Conservation (phyloP, 2,329 filamentous ascomycete species). For the Fusarium algeriense region DNA sequence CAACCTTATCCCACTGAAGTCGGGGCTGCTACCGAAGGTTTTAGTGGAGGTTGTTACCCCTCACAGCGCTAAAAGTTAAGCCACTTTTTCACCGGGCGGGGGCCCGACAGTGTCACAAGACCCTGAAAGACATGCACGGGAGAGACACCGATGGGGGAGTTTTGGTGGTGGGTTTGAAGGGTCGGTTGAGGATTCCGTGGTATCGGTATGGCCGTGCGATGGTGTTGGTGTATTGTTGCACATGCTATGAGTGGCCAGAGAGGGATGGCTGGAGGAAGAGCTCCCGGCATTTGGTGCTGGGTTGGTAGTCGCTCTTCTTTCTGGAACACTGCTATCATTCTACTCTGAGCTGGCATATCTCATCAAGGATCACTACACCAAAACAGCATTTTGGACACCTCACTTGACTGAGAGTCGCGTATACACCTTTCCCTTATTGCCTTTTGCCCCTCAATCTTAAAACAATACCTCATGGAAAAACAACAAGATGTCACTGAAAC, state of each 20-base stretch:
- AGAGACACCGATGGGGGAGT: constrained; percentile 1
- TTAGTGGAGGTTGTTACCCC: constrained; percentile 16
- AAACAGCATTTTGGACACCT: neutral
- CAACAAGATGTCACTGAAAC: constrained; percentile 18
- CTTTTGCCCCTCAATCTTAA: rapidly evolving
- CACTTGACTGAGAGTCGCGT: too few species aligned
- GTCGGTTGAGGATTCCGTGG: constrained; percentile 19
- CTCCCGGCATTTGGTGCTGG: neutral
- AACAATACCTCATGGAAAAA: constrained; percentile 21
- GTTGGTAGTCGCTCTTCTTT: neutral
- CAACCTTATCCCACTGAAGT: constrained; percentile 3
- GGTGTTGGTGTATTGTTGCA: neutral
- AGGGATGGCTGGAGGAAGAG: neutral
- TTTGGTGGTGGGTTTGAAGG: neutral
- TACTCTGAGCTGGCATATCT: neutral
- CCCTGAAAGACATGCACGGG: neutral
- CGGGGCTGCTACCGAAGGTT: constrained; percentile 25
- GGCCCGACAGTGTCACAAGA: constrained; percentile 30
- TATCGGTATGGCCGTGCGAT: constrained; percentile 14
- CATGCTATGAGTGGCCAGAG: neutral
- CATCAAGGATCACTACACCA: neutral
- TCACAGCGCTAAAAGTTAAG: constrained; percentile 5
- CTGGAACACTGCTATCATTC: neutral
- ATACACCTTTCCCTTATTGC: too few species aligned
- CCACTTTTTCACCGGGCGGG: constrained; percentile 14